A percentile compares a stretch with the other conserved stretches of the same genome.
These are phyloP conservation scores for Raphanus sativus DNA, from an alignment of 345 rosid genomes.

Conservation along the genomic window DNA sequence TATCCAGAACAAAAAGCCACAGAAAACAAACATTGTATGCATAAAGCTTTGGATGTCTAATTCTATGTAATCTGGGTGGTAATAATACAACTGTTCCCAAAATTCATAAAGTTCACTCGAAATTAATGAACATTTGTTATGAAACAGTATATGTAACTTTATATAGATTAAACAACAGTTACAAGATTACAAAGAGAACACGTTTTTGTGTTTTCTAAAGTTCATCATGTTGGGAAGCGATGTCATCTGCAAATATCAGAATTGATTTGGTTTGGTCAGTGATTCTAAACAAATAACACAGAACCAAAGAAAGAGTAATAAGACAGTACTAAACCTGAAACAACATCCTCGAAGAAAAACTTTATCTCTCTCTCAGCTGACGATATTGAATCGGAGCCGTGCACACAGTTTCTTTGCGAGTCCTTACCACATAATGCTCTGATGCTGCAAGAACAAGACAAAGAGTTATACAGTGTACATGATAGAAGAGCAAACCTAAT, in stretches of 20 bases:
- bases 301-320: too few relatives aligned
- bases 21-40: too few relatives aligned
- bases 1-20: neutral
- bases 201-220: conserved; percentile 10
- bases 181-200: neutral
- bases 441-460: conserved; percentile 46
- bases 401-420: conserved; percentile 70
- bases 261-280: neutral
- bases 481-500: neutral
- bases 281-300: neutral
- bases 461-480: neutral
- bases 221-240: conserved; percentile 27
- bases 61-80: neutral
- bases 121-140: neutral
- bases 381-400: conserved; percentile 75
- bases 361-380: conserved; percentile 77
- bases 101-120: neutral
- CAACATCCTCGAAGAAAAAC: conserved; percentile 62
- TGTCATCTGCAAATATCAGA: conserved; percentile 20
- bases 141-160: neutral
- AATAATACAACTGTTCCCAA: neutral
- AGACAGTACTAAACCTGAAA: conserved; percentile 45
- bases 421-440: conserved; percentile 77
- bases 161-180: neutral
- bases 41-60: neutral